Conservation (phyloP, 768 basidiomycete genomes). For the Mycena vulgaris region DNA sequence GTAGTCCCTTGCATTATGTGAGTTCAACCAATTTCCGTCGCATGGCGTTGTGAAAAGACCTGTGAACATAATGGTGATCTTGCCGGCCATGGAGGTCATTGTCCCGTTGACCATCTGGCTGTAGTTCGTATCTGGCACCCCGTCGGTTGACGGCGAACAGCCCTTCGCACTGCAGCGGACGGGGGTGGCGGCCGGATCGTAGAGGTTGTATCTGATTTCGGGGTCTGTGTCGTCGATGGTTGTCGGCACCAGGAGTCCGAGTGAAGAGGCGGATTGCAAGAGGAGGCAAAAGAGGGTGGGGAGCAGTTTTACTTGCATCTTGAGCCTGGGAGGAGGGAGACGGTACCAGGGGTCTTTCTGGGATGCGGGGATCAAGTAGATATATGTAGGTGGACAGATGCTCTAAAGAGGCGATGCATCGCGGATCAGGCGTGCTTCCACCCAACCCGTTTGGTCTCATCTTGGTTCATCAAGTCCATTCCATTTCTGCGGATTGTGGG, state of each 20-base stretch:
- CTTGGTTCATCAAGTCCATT: no score
- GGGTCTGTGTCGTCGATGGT: not conserved
- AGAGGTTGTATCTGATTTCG: not conserved
- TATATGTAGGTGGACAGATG: no score
- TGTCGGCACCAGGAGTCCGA: not conserved
- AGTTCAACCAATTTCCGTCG: not conserved
- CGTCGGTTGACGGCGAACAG: not conserved
- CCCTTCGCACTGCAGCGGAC: not conserved
- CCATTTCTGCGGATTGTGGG: no score
- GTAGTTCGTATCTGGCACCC: not conserved
- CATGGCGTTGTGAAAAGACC: not conserved
- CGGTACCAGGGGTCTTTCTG: no score
- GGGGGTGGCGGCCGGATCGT: not conserved
- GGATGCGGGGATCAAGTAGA: no score
- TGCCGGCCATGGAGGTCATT: slow-evolving; percentile 1
- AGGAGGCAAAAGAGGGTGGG: not conserved
- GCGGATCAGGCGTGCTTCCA: no score
- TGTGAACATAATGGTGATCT: not conserved
- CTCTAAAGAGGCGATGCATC: no score
- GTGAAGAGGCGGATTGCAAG: not conserved
- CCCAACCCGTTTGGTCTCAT: no score
- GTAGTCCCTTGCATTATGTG: not conserved
- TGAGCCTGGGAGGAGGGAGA: no score
- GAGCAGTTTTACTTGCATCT: not conserved
- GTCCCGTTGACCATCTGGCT: slow-evolving; percentile 8